Base-by-base conservation (phyloP, 164 flowering plant species). In the Stephania japonica region DNA sequence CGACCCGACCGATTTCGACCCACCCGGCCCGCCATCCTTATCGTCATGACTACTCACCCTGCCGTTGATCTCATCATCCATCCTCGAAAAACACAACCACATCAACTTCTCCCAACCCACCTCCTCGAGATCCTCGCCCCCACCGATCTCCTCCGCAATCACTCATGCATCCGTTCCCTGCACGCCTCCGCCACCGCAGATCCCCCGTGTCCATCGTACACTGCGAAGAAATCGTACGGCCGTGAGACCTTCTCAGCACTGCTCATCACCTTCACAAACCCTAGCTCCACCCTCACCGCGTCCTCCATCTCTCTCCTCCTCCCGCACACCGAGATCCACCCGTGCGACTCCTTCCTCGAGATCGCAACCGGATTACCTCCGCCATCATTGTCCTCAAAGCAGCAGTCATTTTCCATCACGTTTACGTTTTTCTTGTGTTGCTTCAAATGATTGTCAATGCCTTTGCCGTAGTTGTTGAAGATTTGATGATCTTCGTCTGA, bases 201-300 rank as follows among this genome's bases (percentile, higher is more conserved):
- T 66, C 98, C 98, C 0, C 98, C 96, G 70, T 92, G 98, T 8
- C 96, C 96, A 70, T 92, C 98, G 65, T 85, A 92, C 19, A 92
- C 94, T 1, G 81, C 98, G 65, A 81, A 92, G 56, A 86, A 92
- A 73, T 90, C 76, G 53, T 50, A 44, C 70, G 38, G 38, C 38
- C 4, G 38, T 4, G 38, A 0, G 2, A 32, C 4, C 0, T 21
- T 38, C 16, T 32, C 90, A 13, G 10, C 10, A 5, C 10, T 10
- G n/a, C 44, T 13, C 27, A n/a, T 11, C 41, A 69, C 1, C 27
- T 25, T 11, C 41, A 69, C 1, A 27, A 86, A 83, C 73, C 84
- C 87, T 27, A 77, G 65, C 79, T 83, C 84, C 72, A 79, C 88
- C 32, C 80, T 81, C 77, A 89, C 88, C 21, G 90, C 83, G 43